These are phyloP conservation scores for Alternaria brassicicola DNA, from an alignment of 2,329 filamentous ascomycete genomes.

Conservation along the genomic window DNA sequence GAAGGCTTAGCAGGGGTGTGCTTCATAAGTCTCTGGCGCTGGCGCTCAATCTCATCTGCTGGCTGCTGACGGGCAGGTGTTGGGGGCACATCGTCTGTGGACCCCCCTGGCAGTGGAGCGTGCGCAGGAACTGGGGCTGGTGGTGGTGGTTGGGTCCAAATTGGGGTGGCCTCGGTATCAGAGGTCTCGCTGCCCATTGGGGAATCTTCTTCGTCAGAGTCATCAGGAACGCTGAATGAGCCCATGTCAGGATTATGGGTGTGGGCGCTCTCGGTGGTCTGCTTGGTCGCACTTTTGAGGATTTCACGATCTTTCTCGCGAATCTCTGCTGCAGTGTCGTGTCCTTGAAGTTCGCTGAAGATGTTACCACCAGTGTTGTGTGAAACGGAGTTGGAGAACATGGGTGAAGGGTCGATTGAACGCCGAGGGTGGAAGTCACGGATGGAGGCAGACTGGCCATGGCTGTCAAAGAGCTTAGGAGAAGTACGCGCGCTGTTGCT, in stretches of 20 bases:
- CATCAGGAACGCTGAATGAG: conserved; percentile 33
- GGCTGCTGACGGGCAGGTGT: conserved; percentile 16
- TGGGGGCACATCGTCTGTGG: conserved; percentile 1
- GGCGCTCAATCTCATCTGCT: conserved; percentile 34
- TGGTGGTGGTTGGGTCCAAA: conserved; percentile 46
- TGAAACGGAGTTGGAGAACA: conserved; percentile 31
- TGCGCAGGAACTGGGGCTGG: conserved; percentile 45
- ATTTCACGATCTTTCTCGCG: conserved; percentile 23
- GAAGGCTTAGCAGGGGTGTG: conserved; percentile 45
- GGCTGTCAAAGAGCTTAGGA: conserved; percentile 25
- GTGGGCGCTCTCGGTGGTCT: neutral
- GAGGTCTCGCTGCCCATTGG: conserved; percentile 21
- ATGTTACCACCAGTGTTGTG: conserved; percentile 36
- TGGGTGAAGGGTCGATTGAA: conserved; percentile 38
- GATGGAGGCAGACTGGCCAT: conserved; percentile 31
- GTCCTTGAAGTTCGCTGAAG: conserved; percentile 34
- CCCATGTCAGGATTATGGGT: conserved; percentile 19
- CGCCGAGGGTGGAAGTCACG: conserved; percentile 40
- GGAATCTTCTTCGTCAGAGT: conserved; percentile 28
- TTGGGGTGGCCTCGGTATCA: conserved; percentile 21
- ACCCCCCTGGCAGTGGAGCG: conserved; percentile 34
- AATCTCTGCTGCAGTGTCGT: conserved; percentile 18
- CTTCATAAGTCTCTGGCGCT: conserved; percentile 41
- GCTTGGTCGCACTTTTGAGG: conserved; percentile 20
- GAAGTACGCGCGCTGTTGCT: conserved; percentile 9